Evolutionary conservation across 2,329 filamentous ascomycete genomes (phyloP), one percentile per base, ranked within the genome.

Genomic region (Verticillium nubilum): DNA sequence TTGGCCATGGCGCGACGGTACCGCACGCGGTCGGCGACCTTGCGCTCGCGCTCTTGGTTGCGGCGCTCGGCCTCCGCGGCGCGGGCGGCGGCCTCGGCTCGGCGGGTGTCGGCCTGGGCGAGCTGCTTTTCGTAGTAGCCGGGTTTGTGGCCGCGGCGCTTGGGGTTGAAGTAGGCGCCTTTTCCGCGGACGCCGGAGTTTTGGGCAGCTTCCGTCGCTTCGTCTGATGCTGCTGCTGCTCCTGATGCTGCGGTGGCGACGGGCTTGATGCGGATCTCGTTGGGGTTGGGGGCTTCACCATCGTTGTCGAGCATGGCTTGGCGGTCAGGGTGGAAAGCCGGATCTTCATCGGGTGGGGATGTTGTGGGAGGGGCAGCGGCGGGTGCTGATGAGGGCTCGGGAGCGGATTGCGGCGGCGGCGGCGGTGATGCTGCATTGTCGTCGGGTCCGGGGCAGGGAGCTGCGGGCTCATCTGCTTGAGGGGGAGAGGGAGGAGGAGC

Each of bases 1-100:
- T 88, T 89, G 64, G 89, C 88, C 72, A 91, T 85, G 63, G 88
- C 86, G 66, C 83, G 86, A 61, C 86, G 82, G 67, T 88, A 84
- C 61, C 80, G 80, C 65, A 86, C 80, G 13, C 88, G 85, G 66
- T 88, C 86, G 56, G 89, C 88, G 3, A 83, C 76, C 62, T 85
- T 84, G 64, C 80, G 81, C 69, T 88, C 84, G 1, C 86, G 83
- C 69, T 93, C 86, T 61, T 85, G 84, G 63, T 84, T 83, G 42
- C 79, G 76, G 19, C 74, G 72, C 67, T 74, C 72, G 5, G 71
- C 67, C 68, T 83, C 81, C 35, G 69, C 70, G 3, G 69, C 67
- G 25, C 76, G 73, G 54, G 70, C 70, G 72, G 81, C 79, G 0
- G 73, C 75, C 59, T 79, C 75, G 5, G 72, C 67, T 60, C 68